A percentile compares a stretch with the other conserved stretches of the same genome.
Conservation (phyloP, 1,284 basidiomycete species). For the Grifola frondosa region DNA sequence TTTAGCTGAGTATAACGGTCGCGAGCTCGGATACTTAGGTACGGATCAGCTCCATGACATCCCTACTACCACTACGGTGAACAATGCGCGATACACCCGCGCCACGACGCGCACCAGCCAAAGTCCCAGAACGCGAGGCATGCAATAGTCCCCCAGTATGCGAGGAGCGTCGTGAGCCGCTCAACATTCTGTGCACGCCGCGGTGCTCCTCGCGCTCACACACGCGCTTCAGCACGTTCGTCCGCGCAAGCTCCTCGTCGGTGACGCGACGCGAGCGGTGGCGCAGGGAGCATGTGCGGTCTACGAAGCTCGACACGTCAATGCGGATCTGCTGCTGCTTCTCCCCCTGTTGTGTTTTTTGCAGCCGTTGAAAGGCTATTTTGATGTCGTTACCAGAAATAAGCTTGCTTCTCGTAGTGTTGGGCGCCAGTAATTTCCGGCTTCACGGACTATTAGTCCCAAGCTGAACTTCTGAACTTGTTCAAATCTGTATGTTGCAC, state of each 20-base stretch:
- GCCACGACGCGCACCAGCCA: conserved; percentile 44
- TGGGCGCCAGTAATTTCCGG: too few species aligned
- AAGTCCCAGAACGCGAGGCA: conserved; percentile 66
- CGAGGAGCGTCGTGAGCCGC: conserved; percentile 57
- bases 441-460: conserved; percentile 50
- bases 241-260: conserved; percentile 40
- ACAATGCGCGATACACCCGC: not conserved
- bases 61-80: conserved; percentile 39
- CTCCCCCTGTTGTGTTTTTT: conserved; percentile 32
- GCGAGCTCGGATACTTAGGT: conserved; percentile 63
- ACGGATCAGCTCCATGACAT: conserved; percentile 70
- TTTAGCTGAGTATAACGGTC: conserved; percentile 60
- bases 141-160: conserved; percentile 64
- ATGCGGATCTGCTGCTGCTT: conserved; percentile 43
- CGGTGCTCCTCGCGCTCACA: conserved; percentile 59
- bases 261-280: conserved; percentile 46
- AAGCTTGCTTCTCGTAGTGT: too few species aligned
- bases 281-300: conserved; percentile 61
- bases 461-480: too few species aligned
- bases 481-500: too few species aligned
- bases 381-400: too few species aligned
- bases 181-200: conserved; percentile 55
- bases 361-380: conserved; percentile 59
- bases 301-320: conserved; percentile 61
- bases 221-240: conserved; percentile 52